Evolutionary conservation across 129 eudicot genomes (phyloP).

Genomic region (Chrysanthemum makinoi): DNA sequence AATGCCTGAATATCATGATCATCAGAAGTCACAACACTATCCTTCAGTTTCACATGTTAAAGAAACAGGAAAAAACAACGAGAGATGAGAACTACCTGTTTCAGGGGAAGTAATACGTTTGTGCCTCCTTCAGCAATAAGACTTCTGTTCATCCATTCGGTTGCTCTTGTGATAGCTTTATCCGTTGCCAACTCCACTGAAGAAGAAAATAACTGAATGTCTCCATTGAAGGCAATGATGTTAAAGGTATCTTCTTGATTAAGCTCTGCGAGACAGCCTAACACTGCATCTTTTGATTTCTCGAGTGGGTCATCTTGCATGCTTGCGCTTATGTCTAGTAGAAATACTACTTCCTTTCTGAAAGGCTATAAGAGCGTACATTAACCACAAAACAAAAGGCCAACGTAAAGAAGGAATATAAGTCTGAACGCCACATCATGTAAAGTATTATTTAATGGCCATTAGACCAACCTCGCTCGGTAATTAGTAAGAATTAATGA

Average conservation of each 20-base stretch:
- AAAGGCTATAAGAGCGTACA: conserved; percentile 46
- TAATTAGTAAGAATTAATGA: background rate
- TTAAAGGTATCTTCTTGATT: conserved; percentile 64
- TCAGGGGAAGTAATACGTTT: conserved; percentile 60
- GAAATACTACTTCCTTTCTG: conserved; percentile 66
- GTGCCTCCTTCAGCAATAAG: conserved; percentile 67
- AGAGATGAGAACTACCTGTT: conserved; percentile 45
- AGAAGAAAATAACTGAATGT: conserved; percentile 48
- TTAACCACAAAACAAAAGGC: background rate
- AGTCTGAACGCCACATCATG: too few species aligned
- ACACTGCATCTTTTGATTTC: conserved; percentile 55
- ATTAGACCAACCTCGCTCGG: too few species aligned
- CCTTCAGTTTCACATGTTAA: background rate
- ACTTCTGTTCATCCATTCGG: conserved; percentile 57
- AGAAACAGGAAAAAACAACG: background rate
- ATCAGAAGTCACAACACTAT: background rate
- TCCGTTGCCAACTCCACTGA: conserved; percentile 59
- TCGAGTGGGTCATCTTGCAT: conserved; percentile 75
- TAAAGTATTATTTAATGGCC: too few species aligned
- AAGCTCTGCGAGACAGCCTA: conserved; percentile 51
- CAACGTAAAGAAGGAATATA: too few species aligned
- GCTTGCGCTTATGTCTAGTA: conserved; percentile 86
- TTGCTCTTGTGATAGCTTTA: conserved; percentile 58
- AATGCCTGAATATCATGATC: conserved; percentile 54
- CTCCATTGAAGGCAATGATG: conserved; percentile 73